These are phyloP conservation scores for Penicillium canescens DNA, from an alignment of 495 filamentous ascomycete species.

Conservation along the genomic window DNA sequence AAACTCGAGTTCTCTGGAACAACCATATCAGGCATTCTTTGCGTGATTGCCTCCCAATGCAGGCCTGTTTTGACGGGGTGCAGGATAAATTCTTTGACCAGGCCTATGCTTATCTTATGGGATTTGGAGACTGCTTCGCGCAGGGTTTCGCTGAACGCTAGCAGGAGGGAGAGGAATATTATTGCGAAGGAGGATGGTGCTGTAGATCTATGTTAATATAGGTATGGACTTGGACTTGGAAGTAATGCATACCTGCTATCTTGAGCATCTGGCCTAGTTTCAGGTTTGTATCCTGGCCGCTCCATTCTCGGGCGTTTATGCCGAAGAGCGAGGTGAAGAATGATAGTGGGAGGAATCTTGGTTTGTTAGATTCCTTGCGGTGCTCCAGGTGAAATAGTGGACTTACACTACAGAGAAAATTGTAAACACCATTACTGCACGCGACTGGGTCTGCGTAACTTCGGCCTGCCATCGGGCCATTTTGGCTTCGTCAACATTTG, in stretches of 20 bases:
- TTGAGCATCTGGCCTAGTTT: constrained; percentile 33
- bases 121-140: constrained; percentile 29
- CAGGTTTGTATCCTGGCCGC: constrained; percentile 36
- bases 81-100: constrained; percentile 28
- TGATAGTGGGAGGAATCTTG: constrained; percentile 58
- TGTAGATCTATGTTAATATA: constrained; percentile 16
- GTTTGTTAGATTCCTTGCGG: constrained; percentile 28
- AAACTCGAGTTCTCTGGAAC: constrained; percentile 22
- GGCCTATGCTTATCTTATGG: constrained; percentile 26
- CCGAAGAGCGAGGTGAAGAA: constrained; percentile 70
- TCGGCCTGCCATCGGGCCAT: constrained; percentile 64
- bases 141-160: constrained; percentile 43
- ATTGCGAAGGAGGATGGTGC: constrained; percentile 41
- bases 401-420: constrained; percentile 67
- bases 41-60: constrained; percentile 13
- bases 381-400: constrained; percentile 3
- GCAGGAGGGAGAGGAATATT: constrained; percentile 41
- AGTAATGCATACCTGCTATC: constrained; percentile 28
- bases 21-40: constrained; percentile 11
- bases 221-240: not conserved
- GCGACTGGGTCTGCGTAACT: constrained; percentile 61
- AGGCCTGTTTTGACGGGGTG: constrained; percentile 15
- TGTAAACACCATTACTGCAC: constrained; percentile 69
- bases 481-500: constrained; percentile 66
- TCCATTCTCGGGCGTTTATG: constrained; percentile 67